Evolutionary conservation across 352 stramenopile species (phyloP), one percentile per base, ranked within the genome.

Genomic region (Pythium graminicola): DNA sequence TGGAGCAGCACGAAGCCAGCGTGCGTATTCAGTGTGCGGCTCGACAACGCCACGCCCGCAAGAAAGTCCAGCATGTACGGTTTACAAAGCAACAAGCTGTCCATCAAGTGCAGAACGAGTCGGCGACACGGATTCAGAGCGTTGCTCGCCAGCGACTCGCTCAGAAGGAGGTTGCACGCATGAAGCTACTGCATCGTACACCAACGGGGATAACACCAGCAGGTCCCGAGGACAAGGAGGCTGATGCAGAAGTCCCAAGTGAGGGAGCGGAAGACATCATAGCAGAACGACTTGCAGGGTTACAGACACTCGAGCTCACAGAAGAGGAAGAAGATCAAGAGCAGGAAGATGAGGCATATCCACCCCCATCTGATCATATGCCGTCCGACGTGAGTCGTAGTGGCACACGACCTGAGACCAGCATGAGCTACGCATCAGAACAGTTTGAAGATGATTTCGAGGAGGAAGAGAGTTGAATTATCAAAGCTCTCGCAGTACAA

Each of bases 381-480:
- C 6, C 13, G 22, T 19, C 16, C 14, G 35, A 16, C 6, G 35
- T 7, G 17, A 17, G 6, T 14, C 35, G 6, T 41, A 1, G 16
- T 8, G 14, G 20, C 24, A 9, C 16, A 27, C 57, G 75, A 8
- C 75, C 75, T 0, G 70, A 76, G 44, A 86, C 75, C 13, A 70
- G 67, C 60, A 70, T 72, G 71, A 85, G 72, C 46, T 81, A 86
- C 51, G 60, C 62, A 13, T 81, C 70, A 6, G 73, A 86, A 31
- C 64, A 78, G 52, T 86, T 86, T 29, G 76, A 87, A 40, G 66
- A 84, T 27, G 76, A 84, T 20, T 60, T 70, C 59, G 64, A 76
- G 50, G 28, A n/a, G 17, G 50, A 61, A n/a, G n/a, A n/a, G n/a
- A n/a, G n/a, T n/a, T n/a, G n/a, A n/a, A n/a, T n/a, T n/a, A n/a